Evolutionary conservation across 2,329 filamentous ascomycete genomes (phyloP), one percentile per base, ranked within the genome.

Genomic region (Diplocarpon rosae): DNA sequence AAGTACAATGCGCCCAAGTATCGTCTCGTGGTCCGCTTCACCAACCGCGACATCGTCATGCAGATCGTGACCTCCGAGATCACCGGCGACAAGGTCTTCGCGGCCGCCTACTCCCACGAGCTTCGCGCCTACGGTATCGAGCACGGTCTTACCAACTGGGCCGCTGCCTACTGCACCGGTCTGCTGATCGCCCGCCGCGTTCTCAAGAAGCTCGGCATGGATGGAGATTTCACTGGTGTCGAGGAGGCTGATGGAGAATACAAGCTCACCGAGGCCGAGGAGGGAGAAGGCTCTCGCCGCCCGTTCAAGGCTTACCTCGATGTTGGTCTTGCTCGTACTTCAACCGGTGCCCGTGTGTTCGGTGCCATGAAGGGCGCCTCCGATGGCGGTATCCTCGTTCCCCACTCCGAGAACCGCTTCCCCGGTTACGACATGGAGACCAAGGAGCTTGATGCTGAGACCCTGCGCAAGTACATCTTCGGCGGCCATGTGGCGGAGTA

Each of bases 1-100:
- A 98, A 98, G 85, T 98, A 96, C 85, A 94, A 94, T 75, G 85
- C 92, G 56, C 92, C 92, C 73, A 98, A 98, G 82, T 96, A 98
- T 84, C 86, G 92, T 67, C 84, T 98, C 66, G 92, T 98, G 59
- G 87, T 98, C 68, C 92, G 92, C 70, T 95, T 94, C 84, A 93
- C 87, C 78, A 94, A 96, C 84, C 87, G 88, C 72, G 90, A 98
- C 79, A 94, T 96, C 76, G 85, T 96, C 75, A 82, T 80, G 74
- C 92, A 98, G 78, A 92, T 98, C 69, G 80, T 98, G 69, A 84
- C 78, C 67, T 93, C 92, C 51, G 92, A 98, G 78, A 85, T 98
- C 74, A 80, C 77, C 59, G 92, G 92, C 65, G 92, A 98, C 83
- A 96, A 96, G 81, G 83, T 98, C 70, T 87, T 96, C 70, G 72